Percentiles rank a stretch among this genome's conserved stretches.
These are phyloP conservation scores for Eremochloa ophiuroides DNA, from an alignment of 176 grass and related monocot genomes.

Conservation along the genomic window DNA sequence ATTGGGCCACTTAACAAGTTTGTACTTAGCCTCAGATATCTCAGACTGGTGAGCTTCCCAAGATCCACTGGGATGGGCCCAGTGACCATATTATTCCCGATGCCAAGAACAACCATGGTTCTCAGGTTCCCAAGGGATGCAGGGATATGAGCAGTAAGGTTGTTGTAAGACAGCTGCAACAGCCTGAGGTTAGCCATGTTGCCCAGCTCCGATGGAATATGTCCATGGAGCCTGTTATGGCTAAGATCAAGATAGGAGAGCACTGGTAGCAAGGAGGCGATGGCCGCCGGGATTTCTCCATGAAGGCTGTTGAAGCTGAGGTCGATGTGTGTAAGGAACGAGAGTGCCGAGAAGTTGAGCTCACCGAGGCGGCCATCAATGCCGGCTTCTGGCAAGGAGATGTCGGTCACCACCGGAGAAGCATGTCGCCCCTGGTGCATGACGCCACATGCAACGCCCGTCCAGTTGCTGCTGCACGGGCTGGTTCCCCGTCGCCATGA, in stretches of 20 bases:
- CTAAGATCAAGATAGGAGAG: not conserved
- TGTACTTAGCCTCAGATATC: not conserved
- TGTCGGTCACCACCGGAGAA: not conserved
- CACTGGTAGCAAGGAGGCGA: not conserved
- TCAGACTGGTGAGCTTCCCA: not conserved
- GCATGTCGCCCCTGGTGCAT: too few relatives aligned
- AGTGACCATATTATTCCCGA: not conserved
- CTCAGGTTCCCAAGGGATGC: conserved; percentile 18
- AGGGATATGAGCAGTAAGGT: not conserved
- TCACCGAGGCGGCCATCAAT: not conserved
- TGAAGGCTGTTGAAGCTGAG: not conserved
- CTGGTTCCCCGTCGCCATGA: too few relatives aligned
- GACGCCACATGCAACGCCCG: too few relatives aligned
- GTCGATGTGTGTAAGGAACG: not conserved
- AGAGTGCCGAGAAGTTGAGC: not conserved
- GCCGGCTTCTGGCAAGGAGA: not conserved
- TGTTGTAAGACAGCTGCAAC: not conserved
- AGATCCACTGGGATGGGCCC: not conserved
- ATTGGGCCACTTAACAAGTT: not conserved
- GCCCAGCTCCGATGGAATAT: not conserved
- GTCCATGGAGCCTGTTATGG: not conserved
- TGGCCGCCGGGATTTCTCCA: not conserved
- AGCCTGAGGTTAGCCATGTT: not conserved
- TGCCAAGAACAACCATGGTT: not conserved
- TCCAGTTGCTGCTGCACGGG: too few relatives aligned